phyloP scores from a whole-genome alignment of 1,284 basidiomycete genomes.

The Porogramme epimiltina region DNA sequence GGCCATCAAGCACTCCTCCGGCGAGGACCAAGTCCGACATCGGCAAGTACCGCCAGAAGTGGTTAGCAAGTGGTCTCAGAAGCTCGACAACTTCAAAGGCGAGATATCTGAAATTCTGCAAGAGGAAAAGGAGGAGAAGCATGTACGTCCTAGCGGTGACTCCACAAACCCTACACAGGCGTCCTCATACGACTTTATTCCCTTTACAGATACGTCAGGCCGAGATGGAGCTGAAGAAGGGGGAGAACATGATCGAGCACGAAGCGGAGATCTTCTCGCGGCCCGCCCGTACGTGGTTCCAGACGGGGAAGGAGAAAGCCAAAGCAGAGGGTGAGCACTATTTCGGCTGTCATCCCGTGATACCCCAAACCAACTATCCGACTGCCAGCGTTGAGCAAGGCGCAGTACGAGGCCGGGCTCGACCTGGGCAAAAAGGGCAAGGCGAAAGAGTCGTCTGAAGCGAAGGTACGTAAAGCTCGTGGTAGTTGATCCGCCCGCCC shows the following conservation, averaged over 20 bases:
- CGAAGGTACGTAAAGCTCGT: slow-evolving; percentile 28
- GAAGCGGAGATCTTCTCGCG: slow-evolving; percentile 93
- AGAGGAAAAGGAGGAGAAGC: slow-evolving; percentile 97
- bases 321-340: slow-evolving; percentile 69
- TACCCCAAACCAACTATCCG: neutral
- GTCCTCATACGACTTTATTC: slow-evolving; percentile 2
- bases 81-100: slow-evolving; percentile 72
- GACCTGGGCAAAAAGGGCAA: slow-evolving; percentile 25
- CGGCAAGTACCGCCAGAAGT: slow-evolving; percentile 86
- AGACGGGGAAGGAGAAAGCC: slow-evolving; percentile 83
- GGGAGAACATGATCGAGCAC: slow-evolving; percentile 95
- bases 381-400: slow-evolving; percentile 67
- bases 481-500: slow-evolving; percentile 12
- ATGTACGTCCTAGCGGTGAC: slow-evolving; percentile 46
- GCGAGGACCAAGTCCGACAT: slow-evolving; percentile 86
- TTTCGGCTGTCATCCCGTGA: slow-evolving; percentile 5
- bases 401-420: slow-evolving; percentile 65
- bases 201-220: slow-evolving; percentile 73
- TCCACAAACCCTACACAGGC: slow-evolving; percentile 1
- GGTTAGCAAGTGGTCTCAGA: slow-evolving; percentile 71
- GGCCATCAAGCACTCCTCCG: slow-evolving; percentile 86
- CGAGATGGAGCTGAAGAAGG: slow-evolving; percentile 96
- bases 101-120: slow-evolving; percentile 84
- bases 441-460: slow-evolving; percentile 30
- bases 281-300: slow-evolving; percentile 98